A percentile compares a stretch with the other conserved stretches of the same genome.
These are phyloP conservation scores for Uromyces viciae-fabae DNA, from an alignment of 1,284 basidiomycete species.

Conservation along the genomic window DNA sequence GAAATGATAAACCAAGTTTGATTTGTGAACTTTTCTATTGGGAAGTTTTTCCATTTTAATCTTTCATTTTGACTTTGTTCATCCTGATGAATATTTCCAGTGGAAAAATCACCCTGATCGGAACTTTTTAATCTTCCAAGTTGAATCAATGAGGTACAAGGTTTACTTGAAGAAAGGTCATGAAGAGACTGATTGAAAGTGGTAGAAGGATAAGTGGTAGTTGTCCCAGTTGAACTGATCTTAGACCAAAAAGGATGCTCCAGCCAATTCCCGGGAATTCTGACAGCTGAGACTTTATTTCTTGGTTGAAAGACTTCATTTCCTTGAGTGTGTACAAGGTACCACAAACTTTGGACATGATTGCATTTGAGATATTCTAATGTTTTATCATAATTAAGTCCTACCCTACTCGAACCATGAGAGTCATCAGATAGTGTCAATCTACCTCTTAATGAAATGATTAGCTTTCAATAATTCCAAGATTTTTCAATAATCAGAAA, in stretches of 20 bases:
- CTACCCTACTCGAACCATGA: constrained; percentile 82
- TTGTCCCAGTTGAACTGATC: neutral
- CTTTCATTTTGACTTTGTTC: neutral
- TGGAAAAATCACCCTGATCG: neutral
- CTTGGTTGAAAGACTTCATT: constrained; percentile 15
- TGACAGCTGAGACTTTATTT: constrained; percentile 30
- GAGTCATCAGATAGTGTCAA: constrained; percentile 92
- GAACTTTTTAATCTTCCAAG: neutral
- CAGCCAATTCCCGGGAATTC: constrained; percentile 21
- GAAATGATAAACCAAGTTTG: constrained; percentile 33
- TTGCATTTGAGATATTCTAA: constrained; percentile 66
- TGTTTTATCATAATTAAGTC: constrained; percentile 73
- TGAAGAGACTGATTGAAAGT: neutral
- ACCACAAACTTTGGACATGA: constrained; percentile 70
- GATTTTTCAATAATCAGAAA: no score
- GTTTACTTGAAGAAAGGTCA: neutral
- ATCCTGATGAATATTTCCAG: neutral
- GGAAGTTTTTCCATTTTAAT: constrained; percentile 20
- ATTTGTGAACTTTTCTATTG: constrained; percentile 15
- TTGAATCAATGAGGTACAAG: neutral
- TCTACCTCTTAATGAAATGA: constrained; percentile 66
- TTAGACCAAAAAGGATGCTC: constrained; percentile 44
- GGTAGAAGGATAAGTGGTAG: neutral
- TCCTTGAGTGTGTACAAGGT: constrained; percentile 54
- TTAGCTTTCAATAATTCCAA: constrained; percentile 60